phyloP scores from a whole-genome alignment of 2,329 filamentous ascomycete genomes.

The Aureobasidium pullulans region DNA sequence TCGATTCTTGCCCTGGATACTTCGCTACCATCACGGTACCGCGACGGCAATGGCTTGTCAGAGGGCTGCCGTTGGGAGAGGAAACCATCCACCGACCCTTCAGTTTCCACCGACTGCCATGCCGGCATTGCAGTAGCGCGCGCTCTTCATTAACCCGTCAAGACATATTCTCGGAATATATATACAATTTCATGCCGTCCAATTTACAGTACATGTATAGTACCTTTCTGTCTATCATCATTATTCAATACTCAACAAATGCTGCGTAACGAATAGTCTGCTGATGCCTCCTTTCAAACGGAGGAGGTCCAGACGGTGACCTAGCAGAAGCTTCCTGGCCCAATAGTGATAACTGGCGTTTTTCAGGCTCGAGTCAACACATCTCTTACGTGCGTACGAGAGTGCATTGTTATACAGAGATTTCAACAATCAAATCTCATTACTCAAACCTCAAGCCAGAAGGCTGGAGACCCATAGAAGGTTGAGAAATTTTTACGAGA shows the following conservation, averaged over 20 bases:
- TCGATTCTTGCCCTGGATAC: slow-evolving; percentile 1
- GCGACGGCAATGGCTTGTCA: slow-evolving; percentile 7
- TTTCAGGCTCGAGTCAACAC: neutral
- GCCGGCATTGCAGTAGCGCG: slow-evolving; percentile 9
- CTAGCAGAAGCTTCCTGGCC: slow-evolving; percentile 6
- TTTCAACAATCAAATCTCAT: neutral
- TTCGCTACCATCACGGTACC: neutral
- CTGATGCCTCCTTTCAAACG: neutral
- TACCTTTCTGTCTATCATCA: neutral
- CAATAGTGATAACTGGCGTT: neutral
- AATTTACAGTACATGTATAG: neutral
- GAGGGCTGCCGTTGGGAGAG: neutral
- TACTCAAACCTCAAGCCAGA: neutral
- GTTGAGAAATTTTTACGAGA: neutral
- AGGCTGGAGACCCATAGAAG: neutral
- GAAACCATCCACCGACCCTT: neutral
- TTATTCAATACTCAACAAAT: neutral
- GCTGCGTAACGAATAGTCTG: neutral
- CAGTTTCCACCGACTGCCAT: neutral
- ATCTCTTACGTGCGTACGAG: slow-evolving; percentile 1
- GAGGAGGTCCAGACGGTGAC: slow-evolving; percentile 2
- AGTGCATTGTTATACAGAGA: neutral
- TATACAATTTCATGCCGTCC: neutral
- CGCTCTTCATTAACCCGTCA: neutral
- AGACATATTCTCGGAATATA: neutral